These are phyloP conservation scores for Pyrenophora graminea DNA, from an alignment of 2,329 filamentous ascomycete species.

Conservation along the genomic window DNA sequence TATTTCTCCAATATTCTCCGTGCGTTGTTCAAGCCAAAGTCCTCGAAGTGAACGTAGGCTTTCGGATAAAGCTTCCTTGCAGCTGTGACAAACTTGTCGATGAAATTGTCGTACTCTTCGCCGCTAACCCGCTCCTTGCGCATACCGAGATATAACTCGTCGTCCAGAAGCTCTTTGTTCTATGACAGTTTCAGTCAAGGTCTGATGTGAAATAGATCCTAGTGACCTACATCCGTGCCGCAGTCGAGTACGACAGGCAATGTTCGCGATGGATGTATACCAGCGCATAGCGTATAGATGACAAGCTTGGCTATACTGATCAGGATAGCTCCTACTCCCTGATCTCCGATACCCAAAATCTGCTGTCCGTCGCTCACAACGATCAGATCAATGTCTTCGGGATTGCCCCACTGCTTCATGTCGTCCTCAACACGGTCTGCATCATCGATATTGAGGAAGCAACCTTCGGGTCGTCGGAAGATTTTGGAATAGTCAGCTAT, in stretches of 20 bases:
- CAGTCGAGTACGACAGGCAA: slow-evolving; percentile 84
- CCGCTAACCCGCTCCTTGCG: slow-evolving; percentile 69
- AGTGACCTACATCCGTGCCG: slow-evolving; percentile 67
- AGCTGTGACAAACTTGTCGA: slow-evolving; percentile 72
- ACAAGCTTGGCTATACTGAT: slow-evolving; percentile 84
- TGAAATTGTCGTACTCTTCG: slow-evolving; percentile 73
- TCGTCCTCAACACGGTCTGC: slow-evolving; percentile 67
- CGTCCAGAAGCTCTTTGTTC: slow-evolving; percentile 73
- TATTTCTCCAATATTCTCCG: slow-evolving; percentile 77
- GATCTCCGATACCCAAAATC: slow-evolving; percentile 87
- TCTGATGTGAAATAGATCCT: not conserved
- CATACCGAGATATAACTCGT: slow-evolving; percentile 80
- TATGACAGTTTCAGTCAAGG: slow-evolving; percentile 27
- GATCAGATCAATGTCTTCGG: slow-evolving; percentile 83
- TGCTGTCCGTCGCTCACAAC: slow-evolving; percentile 76
- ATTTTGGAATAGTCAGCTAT: slow-evolving; percentile 81
- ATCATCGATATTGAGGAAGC: slow-evolving; percentile 76
- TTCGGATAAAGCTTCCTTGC: slow-evolving; percentile 73
- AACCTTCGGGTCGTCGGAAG: slow-evolving; percentile 78
- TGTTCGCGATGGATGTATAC: slow-evolving; percentile 77
- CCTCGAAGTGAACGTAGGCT: slow-evolving; percentile 88
- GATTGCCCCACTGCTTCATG: slow-evolving; percentile 68
- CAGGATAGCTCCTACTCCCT: slow-evolving; percentile 81
- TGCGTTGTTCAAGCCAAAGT: slow-evolving; percentile 80
- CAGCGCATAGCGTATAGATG: slow-evolving; percentile 83